These are phyloP conservation scores for Prunus mume DNA, from an alignment of 306 rosid genomes.

Conservation along the genomic window DNA sequence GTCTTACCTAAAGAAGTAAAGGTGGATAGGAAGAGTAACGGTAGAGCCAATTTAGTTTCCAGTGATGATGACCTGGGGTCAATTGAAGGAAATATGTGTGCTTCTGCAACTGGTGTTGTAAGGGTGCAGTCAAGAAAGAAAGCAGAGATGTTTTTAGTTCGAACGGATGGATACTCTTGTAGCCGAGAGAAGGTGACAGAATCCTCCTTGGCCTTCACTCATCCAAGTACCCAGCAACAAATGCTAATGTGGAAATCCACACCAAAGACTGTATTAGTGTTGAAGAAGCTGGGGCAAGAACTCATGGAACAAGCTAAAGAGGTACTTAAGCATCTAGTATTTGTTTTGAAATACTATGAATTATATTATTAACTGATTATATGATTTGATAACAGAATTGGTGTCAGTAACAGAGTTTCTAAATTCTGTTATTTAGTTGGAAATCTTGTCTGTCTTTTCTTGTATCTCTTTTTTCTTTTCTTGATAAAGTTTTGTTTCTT, in stretches of 20 bases:
- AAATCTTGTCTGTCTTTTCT: neutral
- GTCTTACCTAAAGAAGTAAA: conserved; percentile 34
- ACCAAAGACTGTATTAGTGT: conserved; percentile 85
- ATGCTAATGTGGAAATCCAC: conserved; percentile 99
- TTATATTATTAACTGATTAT: neutral
- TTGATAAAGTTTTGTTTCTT: neutral
- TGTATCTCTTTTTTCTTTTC: neutral
- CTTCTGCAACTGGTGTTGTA: conserved; percentile 94
- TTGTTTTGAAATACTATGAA: neutral
- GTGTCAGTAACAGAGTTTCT: neutral
- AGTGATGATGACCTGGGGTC: conserved; percentile 43
- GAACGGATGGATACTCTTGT: conserved; percentile 94
- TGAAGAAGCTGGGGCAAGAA: conserved; percentile 84
- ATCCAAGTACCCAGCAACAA: conserved; percentile 98
- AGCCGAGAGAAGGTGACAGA: conserved; percentile 90
- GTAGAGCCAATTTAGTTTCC: conserved; percentile 38
- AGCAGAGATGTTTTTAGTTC: conserved; percentile 96
- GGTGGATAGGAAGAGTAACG: conserved; percentile 31
- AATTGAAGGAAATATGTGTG: conserved; percentile 83
- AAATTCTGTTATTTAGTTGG: neutral
- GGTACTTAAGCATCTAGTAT: conserved; percentile 41
- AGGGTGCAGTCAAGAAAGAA: conserved; percentile 96
- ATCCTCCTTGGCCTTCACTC: conserved; percentile 95
- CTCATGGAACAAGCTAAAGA: conserved; percentile 98
- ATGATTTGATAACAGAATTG: neutral